phyloP scores from a whole-genome alignment of 441 rosid species.

The Corymbia calophylla region DNA sequence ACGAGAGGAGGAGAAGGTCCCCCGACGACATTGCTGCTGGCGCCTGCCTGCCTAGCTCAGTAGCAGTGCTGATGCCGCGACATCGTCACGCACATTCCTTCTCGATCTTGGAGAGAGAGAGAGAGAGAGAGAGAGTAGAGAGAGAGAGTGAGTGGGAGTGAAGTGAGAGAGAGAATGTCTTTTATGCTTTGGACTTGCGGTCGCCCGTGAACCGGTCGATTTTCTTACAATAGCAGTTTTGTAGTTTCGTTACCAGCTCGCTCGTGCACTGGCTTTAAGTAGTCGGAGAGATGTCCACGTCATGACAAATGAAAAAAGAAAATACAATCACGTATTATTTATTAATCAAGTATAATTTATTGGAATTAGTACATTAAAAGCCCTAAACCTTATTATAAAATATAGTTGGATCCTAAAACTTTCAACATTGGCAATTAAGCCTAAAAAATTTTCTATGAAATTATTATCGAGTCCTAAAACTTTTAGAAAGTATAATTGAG shows the following conservation, averaged over 20 bases:
- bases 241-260: neutral
- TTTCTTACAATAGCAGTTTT: neutral
- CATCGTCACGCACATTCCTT: neutral
- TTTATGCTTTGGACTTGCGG: neutral
- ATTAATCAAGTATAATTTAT: no score
- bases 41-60: neutral
- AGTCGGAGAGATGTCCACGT: neutral
- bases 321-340: no score
- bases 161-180: neutral
- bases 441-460: no score
- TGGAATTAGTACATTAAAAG: no score
- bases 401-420: no score
- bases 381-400: no score
- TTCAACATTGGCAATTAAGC: no score
- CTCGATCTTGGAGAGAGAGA: neutral
- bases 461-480: no score
- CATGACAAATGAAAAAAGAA: neutral
- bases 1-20: neutral
- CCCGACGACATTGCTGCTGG: neutral
- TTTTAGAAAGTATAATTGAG: no score
- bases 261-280: neutral
- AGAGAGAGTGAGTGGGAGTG: neutral
- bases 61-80: neutral
- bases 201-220: neutral
- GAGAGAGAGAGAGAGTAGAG: neutral